Percentiles rank a stretch among this genome's conserved stretches.
Conservation (phyloP, 306 rosid species). For the Styphnolobium japonicum region DNA sequence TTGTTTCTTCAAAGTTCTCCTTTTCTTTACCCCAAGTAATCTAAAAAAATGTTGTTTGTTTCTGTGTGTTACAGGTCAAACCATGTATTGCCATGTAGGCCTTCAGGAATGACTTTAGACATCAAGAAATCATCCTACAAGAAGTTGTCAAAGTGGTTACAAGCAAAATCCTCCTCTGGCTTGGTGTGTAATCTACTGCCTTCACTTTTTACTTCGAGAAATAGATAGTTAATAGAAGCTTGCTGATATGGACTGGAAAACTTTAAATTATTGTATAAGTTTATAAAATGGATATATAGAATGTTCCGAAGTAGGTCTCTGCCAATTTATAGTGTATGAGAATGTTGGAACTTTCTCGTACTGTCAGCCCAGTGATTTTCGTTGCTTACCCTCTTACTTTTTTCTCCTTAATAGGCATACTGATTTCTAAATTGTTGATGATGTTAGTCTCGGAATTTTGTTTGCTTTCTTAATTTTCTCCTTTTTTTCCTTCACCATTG, state of each 20-base stretch:
- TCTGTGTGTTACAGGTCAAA: conserved; percentile 63
- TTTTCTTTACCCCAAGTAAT: background rate
- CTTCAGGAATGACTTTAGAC: conserved; percentile 78
- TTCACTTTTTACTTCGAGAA: background rate
- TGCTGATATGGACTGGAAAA: conserved; percentile 1
- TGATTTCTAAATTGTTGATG: background rate
- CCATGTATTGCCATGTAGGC: conserved; percentile 83
- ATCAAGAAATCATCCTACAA: conserved; percentile 90
- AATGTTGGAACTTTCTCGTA: conserved; percentile 8
- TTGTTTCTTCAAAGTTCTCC: background rate
- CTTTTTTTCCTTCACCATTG: background rate
- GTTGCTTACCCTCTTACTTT: background rate
- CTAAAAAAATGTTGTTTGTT: conserved; percentile 11
- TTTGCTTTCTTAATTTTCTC: background rate
- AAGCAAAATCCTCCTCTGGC: conserved; percentile 70
- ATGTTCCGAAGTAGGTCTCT: background rate
- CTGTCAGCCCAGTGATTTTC: background rate
- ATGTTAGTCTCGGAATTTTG: background rate
- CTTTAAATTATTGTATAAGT: background rate
- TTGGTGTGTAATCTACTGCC: conserved; percentile 53
- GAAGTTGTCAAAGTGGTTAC: conserved; percentile 92
- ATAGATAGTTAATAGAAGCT: background rate
- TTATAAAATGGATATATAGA: background rate
- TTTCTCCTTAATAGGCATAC: background rate
- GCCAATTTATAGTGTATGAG: background rate